Evolutionary conservation across 768 basidiomycete species (phyloP), one percentile per base, ranked within the genome.

Genomic region (Collybia nuda): DNA sequence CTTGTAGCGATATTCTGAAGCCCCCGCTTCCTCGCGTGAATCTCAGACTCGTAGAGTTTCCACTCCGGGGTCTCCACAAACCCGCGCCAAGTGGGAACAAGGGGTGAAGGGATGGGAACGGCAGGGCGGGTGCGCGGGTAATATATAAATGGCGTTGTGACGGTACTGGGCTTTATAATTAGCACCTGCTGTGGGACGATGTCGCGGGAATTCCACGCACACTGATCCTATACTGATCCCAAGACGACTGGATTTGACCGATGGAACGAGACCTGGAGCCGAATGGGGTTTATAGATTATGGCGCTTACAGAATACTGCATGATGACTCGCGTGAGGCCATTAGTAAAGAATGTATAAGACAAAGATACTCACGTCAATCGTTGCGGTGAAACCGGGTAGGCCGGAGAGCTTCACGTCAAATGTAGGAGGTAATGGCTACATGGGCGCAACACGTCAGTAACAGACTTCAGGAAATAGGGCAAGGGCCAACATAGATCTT

Each of bases 381-480:
- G 65, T 77, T 12, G 88, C 86, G 14, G 73, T 70, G 59, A 90
- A 89, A 1, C 88, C 89, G 8, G 88, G 88, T 6, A 90, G 63
- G 2, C 88, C 88, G 11, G 79, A 77, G 15, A 90, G 69, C 54
- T 84, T 85, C 14, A 85, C 81, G 50, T 81, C 73, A 53, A 82
- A 85, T 11, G 81, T 86, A 0, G 88, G 89, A 18, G 88, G 88
- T 19, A 91, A 71, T 39, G 81, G 73, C 88, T 90, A 48, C 26
- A 49, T 40, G 21, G 3, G 9, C 14, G 38, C 11, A 47, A n/a
- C n/a, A 40, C 28, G 36, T 52, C 40, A 47, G 24, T 37, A 59
- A n/a, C n/a, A n/a, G 23, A 17, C 14, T 15, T 21, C 19, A 19
- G 52, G 32, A 4, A 48, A 21, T 40, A 26, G 21, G 28, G 40